phyloP scores from a whole-genome alignment of 176 grass and related monocot species.

The Puya raimondii region DNA sequence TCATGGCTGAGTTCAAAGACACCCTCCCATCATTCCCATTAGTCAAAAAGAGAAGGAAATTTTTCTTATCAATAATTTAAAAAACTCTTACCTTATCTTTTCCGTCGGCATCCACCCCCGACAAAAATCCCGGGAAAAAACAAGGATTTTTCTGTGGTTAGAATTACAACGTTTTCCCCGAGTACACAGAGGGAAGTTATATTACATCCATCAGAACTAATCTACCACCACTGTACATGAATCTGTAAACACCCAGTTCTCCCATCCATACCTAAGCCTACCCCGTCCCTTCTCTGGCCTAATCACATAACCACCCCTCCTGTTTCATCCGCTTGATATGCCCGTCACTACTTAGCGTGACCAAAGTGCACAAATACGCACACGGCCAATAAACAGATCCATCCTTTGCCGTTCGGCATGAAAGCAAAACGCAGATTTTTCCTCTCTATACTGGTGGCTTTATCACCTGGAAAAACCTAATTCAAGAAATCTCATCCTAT shows the following conservation, averaged over 20 bases:
- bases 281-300: slow-evolving; percentile 22
- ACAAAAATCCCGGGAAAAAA: slow-evolving; percentile 35
- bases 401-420: slow-evolving; percentile 16
- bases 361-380: slow-evolving; percentile 10
- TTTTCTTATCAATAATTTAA: too few relatives aligned
- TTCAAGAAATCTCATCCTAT: slow-evolving; percentile 46
- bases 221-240: slow-evolving; percentile 58
- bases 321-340: slow-evolving; percentile 6
- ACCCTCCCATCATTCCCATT: too few relatives aligned
- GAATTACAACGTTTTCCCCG: slow-evolving; percentile 37
- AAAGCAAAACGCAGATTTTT: slow-evolving; percentile 15
- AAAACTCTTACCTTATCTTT: slow-evolving; percentile 11
- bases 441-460: slow-evolving; percentile 9
- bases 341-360: slow-evolving; percentile 10
- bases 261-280: slow-evolving; percentile 29
- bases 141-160: slow-evolving; percentile 19
- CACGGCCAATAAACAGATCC: not conserved
- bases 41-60: too few relatives aligned
- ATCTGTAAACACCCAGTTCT: slow-evolving; percentile 51
- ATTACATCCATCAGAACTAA: slow-evolving; percentile 35
- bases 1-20: too few relatives aligned
- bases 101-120: slow-evolving; percentile 28
- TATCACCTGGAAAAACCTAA: slow-evolving; percentile 5
- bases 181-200: slow-evolving; percentile 24
- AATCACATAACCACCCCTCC: slow-evolving; percentile 25